phyloP scores from a whole-genome alignment of 169 alveolate genomes.

The Theileria annulata region DNA sequence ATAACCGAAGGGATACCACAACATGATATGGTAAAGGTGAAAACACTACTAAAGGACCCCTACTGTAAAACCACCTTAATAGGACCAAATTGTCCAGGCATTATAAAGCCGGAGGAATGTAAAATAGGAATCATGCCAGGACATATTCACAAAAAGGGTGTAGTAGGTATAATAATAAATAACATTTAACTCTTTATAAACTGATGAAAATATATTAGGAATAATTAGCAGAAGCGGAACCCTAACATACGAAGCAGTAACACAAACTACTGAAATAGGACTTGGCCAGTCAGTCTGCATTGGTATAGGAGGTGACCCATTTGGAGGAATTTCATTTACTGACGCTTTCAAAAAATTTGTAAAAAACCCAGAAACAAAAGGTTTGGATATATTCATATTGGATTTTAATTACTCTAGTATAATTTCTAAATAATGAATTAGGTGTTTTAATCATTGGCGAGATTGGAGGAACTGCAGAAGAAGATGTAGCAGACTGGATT shows the following conservation, averaged over 20 bases:
- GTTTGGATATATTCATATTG: slow-evolving; percentile 48
- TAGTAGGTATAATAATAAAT: slow-evolving; percentile 71
- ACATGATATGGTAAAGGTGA: slow-evolving; percentile 96
- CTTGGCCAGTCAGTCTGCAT: slow-evolving; percentile 96
- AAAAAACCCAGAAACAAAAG: slow-evolving; percentile 92
- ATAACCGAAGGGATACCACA: slow-evolving; percentile 98
- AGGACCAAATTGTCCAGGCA: slow-evolving; percentile 99
- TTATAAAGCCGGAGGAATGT: slow-evolving; percentile 97
- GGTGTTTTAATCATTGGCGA: slow-evolving; percentile 97
- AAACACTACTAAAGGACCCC: slow-evolving; percentile 74
- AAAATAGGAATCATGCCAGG: slow-evolving; percentile 99
- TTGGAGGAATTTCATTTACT: slow-evolving; percentile 95
- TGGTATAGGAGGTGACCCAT: slow-evolving; percentile 99
- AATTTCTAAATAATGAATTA: background rate
- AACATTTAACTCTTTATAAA: background rate
- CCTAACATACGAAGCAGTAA: slow-evolving; percentile 96
- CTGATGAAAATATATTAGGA: slow-evolving; percentile 38
- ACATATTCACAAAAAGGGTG: slow-evolving; percentile 90
- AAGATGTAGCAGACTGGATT: slow-evolving; percentile 95
- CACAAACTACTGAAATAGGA: slow-evolving; percentile 94
- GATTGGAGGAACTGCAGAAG: slow-evolving; percentile 98
- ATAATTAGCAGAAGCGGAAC: slow-evolving; percentile 93
- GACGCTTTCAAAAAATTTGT: slow-evolving; percentile 93
- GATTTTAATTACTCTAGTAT: background rate
- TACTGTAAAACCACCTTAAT: slow-evolving; percentile 87